Evolutionary conservation across 257 asterid species (phyloP).

Genomic region (Nicotiana undulata): DNA sequence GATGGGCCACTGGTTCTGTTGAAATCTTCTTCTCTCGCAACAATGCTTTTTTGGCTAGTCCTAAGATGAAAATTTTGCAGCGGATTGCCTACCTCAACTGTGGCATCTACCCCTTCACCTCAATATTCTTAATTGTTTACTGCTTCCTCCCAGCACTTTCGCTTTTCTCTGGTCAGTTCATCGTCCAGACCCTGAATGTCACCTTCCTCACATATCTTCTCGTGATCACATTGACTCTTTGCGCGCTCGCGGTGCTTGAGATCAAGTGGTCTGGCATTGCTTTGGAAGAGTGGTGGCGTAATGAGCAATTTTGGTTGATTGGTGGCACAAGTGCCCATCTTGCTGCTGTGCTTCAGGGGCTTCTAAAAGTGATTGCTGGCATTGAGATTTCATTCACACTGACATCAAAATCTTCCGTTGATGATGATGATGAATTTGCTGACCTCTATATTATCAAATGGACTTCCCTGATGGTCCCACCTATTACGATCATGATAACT

Average conservation of each 20-base stretch:
- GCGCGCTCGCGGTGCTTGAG: slow-evolving; percentile 60
- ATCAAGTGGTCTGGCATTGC: slow-evolving; percentile 78
- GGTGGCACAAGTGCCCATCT: slow-evolving; percentile 90
- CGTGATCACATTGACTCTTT: slow-evolving; percentile 54
- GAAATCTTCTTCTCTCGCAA: slow-evolving; percentile 92
- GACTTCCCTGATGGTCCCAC: slow-evolving; percentile 68
- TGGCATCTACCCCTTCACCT: slow-evolving; percentile 83
- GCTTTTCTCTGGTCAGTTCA: slow-evolving; percentile 77
- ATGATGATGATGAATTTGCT: slow-evolving; percentile 70
- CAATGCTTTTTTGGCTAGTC: slow-evolving; percentile 69
- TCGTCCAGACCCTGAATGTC: slow-evolving; percentile 55
- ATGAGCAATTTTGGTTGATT: slow-evolving; percentile 83
- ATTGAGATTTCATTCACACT: slow-evolving; percentile 75
- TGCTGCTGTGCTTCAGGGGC: slow-evolving; percentile 81
- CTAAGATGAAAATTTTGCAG: slow-evolving; percentile 67
- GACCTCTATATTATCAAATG: slow-evolving; percentile 66
- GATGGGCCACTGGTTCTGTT: slow-evolving; percentile 92
- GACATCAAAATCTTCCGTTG: slow-evolving; percentile 67
- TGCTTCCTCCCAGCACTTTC: slow-evolving; percentile 88
- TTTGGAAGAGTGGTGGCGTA: slow-evolving; percentile 88
- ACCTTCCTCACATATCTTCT: slow-evolving; percentile 69
- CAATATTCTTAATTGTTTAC: slow-evolving; percentile 64
- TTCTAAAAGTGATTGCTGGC: slow-evolving; percentile 74
- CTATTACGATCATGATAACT: slow-evolving; percentile 58
- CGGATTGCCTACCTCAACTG: slow-evolving; percentile 71